These are phyloP conservation scores for Paraphaeosphaeria minitans DNA, from an alignment of 2,329 filamentous ascomycete species.

Conservation along the genomic window DNA sequence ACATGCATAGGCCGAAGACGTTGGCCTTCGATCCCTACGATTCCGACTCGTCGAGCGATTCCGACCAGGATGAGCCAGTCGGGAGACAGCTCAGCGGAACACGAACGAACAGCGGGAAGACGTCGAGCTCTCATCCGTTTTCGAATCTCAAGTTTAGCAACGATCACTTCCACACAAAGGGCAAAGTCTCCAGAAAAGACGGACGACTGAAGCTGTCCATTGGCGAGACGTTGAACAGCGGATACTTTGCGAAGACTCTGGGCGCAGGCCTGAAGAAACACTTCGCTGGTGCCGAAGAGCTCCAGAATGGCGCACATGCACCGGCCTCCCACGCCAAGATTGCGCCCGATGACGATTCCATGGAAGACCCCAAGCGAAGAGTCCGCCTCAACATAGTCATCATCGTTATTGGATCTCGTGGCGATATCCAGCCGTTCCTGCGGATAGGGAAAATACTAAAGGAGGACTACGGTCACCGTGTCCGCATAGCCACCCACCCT, in stretches of 20 bases:
- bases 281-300: slow-evolving; percentile 45
- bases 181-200: slow-evolving; percentile 69
- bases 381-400: slow-evolving; percentile 76
- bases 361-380: slow-evolving; percentile 40
- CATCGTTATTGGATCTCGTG: slow-evolving; percentile 80
- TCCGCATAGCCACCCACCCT: slow-evolving; percentile 79
- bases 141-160: slow-evolving; percentile 66
- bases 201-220: slow-evolving; percentile 74
- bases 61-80: slow-evolving; percentile 28
- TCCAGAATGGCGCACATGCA: slow-evolving; percentile 25
- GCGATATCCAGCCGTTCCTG: slow-evolving; percentile 81
- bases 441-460: slow-evolving; percentile 74
- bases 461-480: slow-evolving; percentile 72
- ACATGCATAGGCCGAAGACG: slow-evolving; percentile 28
- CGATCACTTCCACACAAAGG: slow-evolving; percentile 67
- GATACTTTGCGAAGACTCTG: slow-evolving; percentile 75
- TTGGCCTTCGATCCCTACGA: slow-evolving; percentile 40
- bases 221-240: slow-evolving; percentile 70
- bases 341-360: slow-evolving; percentile 39
- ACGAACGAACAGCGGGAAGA: slow-evolving; percentile 10
- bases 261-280: slow-evolving; percentile 67
- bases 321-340: slow-evolving; percentile 26
- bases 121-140: slow-evolving; percentile 42
- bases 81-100: background rate
- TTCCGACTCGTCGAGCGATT: slow-evolving; percentile 32